A percentile compares a stretch with the other conserved stretches of the same genome.
Evolutionary conservation across 1,284 basidiomycete species (phyloP).

Genomic region (Malassezia caprae): DNA sequence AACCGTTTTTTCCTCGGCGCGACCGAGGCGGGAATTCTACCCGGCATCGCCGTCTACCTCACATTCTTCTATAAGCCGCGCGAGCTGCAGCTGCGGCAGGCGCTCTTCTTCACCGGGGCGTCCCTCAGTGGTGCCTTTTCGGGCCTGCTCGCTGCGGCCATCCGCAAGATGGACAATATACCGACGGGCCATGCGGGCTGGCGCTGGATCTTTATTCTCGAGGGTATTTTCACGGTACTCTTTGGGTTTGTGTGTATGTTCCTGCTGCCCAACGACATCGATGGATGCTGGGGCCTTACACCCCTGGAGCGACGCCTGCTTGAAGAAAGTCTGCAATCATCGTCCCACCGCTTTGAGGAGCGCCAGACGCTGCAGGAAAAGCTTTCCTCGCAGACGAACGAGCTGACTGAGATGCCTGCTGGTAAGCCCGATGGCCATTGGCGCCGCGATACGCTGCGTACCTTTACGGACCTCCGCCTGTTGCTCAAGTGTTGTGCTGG

Average conservation of each 20-base stretch:
- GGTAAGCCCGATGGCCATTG: constrained; percentile 7
- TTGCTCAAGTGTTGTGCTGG: constrained; percentile 23
- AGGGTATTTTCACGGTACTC: constrained; percentile 34
- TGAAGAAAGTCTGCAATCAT: constrained; percentile 20
- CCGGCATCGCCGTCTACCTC: constrained; percentile 31
- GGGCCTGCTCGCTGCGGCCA: constrained; percentile 35
- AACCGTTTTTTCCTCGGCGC: constrained; percentile 36
- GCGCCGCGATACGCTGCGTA: constrained; percentile 25
- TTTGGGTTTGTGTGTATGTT: constrained; percentile 27
- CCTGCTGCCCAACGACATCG: constrained; percentile 29
- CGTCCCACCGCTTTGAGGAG: background rate
- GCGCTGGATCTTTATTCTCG: constrained; percentile 38
- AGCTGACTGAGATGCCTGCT: background rate
- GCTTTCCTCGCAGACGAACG: background rate
- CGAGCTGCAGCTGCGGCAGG: constrained; percentile 36
- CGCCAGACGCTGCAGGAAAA: background rate
- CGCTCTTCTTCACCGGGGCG: constrained; percentile 40
- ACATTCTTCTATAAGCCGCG: constrained; percentile 40
- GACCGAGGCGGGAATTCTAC: constrained; percentile 30
- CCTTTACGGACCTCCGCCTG: constrained; percentile 28
- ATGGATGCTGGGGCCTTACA: constrained; percentile 30
- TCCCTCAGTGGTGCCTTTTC: constrained; percentile 34
- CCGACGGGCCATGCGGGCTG: constrained; percentile 21
- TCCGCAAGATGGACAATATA: constrained; percentile 25
- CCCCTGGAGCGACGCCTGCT: constrained; percentile 24